A percentile compares a stretch with the other conserved stretches of the same genome.
These are phyloP conservation scores for Zygosaccharomyces rouxii DNA, from an alignment of 805 yeast genomes.

Conservation along the genomic window DNA sequence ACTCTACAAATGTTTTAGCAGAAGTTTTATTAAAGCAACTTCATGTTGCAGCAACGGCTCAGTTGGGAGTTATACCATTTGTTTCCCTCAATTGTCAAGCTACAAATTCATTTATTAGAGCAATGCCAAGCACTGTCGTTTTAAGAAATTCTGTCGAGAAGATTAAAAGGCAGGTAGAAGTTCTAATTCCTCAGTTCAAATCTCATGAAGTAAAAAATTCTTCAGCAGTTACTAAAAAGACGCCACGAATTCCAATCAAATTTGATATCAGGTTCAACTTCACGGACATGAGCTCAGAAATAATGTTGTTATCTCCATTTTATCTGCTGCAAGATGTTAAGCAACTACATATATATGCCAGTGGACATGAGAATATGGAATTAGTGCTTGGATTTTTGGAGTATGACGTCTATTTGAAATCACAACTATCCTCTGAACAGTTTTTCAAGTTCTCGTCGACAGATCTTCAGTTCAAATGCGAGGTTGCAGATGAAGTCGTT, in stretches of 20 bases:
- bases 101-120: constrained; percentile 21
- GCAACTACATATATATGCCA: constrained; percentile 19
- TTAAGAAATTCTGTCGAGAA: constrained; percentile 16
- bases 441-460: constrained; percentile 26
- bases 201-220: constrained; percentile 4
- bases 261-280: constrained; percentile 10
- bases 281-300: constrained; percentile 25
- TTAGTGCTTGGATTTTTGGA: constrained; percentile 22
- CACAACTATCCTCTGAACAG: constrained; percentile 28
- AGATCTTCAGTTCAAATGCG: constrained; percentile 19
- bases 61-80: constrained; percentile 16
- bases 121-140: constrained; percentile 21
- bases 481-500: constrained; percentile 7
- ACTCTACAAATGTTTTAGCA: constrained; percentile 15
- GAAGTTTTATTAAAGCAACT: constrained; percentile 23
- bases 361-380: constrained; percentile 16
- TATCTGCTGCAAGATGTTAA: constrained; percentile 23
- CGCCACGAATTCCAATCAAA: neutral
- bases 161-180: constrained; percentile 10
- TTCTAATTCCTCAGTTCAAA: neutral
- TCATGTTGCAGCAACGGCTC: constrained; percentile 19
- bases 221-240: neutral
- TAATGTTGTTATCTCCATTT: constrained; percentile 26
- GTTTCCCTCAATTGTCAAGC: constrained; percentile 19
- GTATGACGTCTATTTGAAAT: constrained; percentile 24